A percentile compares a stretch with the other conserved stretches of the same genome.
Evolutionary conservation across 2,329 filamentous ascomycete genomes (phyloP).

Genomic region (Penicillium digitatum): DNA sequence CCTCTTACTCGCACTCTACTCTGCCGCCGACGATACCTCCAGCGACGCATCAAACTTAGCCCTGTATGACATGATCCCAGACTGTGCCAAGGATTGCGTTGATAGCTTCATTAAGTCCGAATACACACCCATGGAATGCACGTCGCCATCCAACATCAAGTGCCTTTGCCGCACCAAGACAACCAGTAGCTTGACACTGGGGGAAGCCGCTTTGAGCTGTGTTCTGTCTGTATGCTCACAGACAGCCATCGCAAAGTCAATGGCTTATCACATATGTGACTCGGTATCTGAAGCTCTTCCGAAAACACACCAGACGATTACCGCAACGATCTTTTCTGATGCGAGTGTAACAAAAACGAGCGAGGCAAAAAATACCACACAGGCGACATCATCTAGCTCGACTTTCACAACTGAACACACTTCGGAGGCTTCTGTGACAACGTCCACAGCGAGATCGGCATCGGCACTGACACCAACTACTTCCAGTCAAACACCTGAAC

Average conservation of each 20-base stretch:
- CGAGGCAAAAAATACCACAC: slow-evolving; percentile 1
- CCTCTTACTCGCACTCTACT: slow-evolving; percentile 21
- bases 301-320: slow-evolving; percentile 37
- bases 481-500: slow-evolving; percentile 15
- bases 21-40: slow-evolving; percentile 18
- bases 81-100: slow-evolving; percentile 61
- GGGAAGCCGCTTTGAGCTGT: slow-evolving; percentile 68
- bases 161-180: slow-evolving; percentile 63
- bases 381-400: slow-evolving; percentile 3
- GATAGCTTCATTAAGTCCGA: slow-evolving; percentile 59
- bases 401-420: background rate
- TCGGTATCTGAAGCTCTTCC: slow-evolving; percentile 34
- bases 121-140: slow-evolving; percentile 45
- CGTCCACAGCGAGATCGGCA: slow-evolving; percentile 5
- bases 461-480: slow-evolving; percentile 10
- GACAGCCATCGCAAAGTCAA: slow-evolving; percentile 43
- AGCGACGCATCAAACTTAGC: slow-evolving; percentile 18
- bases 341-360: slow-evolving; percentile 7
- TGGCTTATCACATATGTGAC: slow-evolving; percentile 56
- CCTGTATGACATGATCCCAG: slow-evolving; percentile 49
- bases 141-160: slow-evolving; percentile 50
- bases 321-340: slow-evolving; percentile 31
- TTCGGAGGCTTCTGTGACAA: background rate
- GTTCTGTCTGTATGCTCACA: slow-evolving; percentile 56
- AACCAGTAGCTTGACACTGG: slow-evolving; percentile 61